phyloP scores from a whole-genome alignment of 2,329 filamentous ascomycete species.

The Blastomyces percursus region DNA sequence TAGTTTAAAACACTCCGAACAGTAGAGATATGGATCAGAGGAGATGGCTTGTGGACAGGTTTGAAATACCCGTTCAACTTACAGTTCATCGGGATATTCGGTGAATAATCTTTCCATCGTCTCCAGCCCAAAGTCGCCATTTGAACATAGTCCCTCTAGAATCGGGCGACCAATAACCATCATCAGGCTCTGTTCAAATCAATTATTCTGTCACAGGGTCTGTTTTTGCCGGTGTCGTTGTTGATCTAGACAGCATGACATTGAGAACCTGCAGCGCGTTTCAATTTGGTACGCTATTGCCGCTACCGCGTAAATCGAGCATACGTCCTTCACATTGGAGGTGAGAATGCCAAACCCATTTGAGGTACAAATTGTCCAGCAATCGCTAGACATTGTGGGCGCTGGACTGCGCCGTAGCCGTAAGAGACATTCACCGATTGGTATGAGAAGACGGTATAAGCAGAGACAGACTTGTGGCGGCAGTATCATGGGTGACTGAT shows the following conservation, averaged over 20 bases:
- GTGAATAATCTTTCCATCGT: too few species aligned
- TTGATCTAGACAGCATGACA: neutral
- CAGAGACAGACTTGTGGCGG: conserved; percentile 4
- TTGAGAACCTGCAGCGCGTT: conserved; percentile 7
- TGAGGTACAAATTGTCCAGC: conserved; percentile 8
- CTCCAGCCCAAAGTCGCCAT: too few species aligned
- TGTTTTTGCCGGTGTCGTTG: too few species aligned
- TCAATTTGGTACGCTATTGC: conserved; percentile 5
- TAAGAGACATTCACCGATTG: conserved; percentile 6
- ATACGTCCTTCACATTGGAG: neutral
- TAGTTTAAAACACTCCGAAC: too few species aligned
- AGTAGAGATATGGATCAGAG: too few species aligned
- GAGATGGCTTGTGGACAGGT: too few species aligned
- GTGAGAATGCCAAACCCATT: neutral
- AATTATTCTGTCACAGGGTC: too few species aligned
- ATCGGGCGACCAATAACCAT: too few species aligned
- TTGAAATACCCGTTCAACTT: too few species aligned
- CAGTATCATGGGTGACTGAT: neutral
- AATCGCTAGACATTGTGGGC: conserved; percentile 7
- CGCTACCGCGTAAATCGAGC: conserved; percentile 2
- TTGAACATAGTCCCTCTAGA: too few species aligned
- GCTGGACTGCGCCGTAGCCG: neutral
- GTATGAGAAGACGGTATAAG: conserved; percentile 6
- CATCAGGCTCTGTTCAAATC: too few species aligned
- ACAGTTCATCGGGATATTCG: too few species aligned